Conservation (phyloP, 495 filamentous ascomycete genomes). For the Neurospora sp. region DNA sequence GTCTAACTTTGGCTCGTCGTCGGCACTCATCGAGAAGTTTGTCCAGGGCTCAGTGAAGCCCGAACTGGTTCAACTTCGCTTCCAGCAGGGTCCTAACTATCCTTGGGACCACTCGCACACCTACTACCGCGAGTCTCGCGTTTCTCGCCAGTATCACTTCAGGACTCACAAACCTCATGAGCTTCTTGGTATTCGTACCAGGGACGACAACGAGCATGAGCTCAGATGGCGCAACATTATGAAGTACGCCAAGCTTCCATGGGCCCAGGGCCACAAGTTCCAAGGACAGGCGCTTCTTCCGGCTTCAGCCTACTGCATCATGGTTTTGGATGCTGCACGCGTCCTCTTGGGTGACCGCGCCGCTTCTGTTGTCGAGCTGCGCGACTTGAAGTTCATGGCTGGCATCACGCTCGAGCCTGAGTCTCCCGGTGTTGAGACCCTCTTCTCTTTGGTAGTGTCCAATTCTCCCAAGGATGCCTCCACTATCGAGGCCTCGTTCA, state of each 20-base stretch:
- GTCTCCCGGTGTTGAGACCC: slow-evolving; percentile 31
- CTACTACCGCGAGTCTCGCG: slow-evolving; percentile 38
- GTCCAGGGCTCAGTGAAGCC: slow-evolving; percentile 26
- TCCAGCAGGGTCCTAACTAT: slow-evolving; percentile 30
- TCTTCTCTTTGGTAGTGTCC: slow-evolving; percentile 30
- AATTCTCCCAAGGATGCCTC: background rate
- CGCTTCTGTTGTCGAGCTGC: slow-evolving; percentile 30
- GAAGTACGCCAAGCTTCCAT: slow-evolving; percentile 31
- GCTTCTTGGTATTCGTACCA: slow-evolving; percentile 35
- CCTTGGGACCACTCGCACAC: slow-evolving; percentile 39
- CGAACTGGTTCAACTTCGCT: slow-evolving; percentile 15
- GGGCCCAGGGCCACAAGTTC: slow-evolving; percentile 33
- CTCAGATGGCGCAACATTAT: slow-evolving; percentile 40
- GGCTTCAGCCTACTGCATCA: slow-evolving; percentile 34
- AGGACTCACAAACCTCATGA: slow-evolving; percentile 30
- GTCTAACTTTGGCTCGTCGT: slow-evolving; percentile 25
- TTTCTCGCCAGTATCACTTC: slow-evolving; percentile 36
- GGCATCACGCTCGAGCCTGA: slow-evolving; percentile 43
- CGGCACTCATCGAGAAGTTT: slow-evolving; percentile 19
- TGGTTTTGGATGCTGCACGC: slow-evolving; percentile 34
- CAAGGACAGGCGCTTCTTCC: slow-evolving; percentile 34
- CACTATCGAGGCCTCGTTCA: slow-evolving; percentile 28
- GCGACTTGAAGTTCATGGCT: slow-evolving; percentile 29
- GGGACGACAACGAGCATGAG: slow-evolving; percentile 31
- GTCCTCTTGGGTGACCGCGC: slow-evolving; percentile 13